These are phyloP conservation scores for Vaccinium macrocarpon DNA, from an alignment of 148 eudicot genomes.

Conservation along the genomic window DNA sequence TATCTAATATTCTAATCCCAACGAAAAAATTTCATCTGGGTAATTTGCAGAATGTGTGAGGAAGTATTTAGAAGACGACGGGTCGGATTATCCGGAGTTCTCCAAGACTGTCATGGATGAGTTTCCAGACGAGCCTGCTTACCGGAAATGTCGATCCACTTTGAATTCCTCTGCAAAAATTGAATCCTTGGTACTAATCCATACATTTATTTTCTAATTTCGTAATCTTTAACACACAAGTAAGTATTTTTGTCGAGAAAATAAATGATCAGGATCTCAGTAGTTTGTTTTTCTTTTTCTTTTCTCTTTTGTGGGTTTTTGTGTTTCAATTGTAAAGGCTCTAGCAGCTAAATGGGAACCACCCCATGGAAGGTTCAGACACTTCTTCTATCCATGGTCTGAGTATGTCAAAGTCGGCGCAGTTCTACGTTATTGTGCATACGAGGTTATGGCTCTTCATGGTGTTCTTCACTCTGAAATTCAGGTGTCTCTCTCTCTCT, in stretches of 20 bases:
- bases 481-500: constrained; percentile 36
- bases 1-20: background rate
- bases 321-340: constrained; percentile 30
- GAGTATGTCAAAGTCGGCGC: constrained; percentile 59
- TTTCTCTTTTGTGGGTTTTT: background rate
- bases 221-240: background rate
- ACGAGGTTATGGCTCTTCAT: constrained; percentile 67
- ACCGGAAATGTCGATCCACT: constrained; percentile 45
- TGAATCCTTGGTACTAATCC: constrained; percentile 43
- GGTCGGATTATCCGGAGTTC: constrained; percentile 31
- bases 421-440: constrained; percentile 56
- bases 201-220: background rate
- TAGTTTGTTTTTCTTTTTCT: background rate
- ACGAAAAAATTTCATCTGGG: constrained; percentile 3
- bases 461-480: constrained; percentile 71
- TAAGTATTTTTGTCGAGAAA: background rate
- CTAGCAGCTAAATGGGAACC: constrained; percentile 72
- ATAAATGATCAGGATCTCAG: background rate
- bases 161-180: constrained; percentile 50
- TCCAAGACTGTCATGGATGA: constrained; percentile 46
- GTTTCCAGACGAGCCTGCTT: constrained; percentile 64
- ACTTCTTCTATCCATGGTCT: constrained; percentile 64
- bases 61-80: constrained; percentile 55
- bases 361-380: constrained; percentile 59
- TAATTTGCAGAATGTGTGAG: constrained; percentile 44